Evolutionary conservation across 371 early-diverging fungal species (phyloP).

Genomic region (Dichotomocladium elegans): DNA sequence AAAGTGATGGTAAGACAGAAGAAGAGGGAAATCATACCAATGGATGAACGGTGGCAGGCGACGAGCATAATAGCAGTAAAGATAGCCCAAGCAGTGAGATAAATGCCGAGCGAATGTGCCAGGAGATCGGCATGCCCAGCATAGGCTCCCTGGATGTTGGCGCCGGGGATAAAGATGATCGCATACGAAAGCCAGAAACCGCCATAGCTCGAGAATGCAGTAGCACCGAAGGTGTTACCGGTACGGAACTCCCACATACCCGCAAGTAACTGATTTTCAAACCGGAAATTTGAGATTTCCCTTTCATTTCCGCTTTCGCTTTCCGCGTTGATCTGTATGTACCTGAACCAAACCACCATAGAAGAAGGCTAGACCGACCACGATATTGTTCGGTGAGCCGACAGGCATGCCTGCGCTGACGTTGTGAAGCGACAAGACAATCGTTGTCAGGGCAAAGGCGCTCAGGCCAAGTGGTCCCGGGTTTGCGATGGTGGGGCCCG

Average conservation of each 20-base stretch:
- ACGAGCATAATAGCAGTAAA: constrained; percentile 67
- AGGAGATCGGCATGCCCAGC: constrained; percentile 27
- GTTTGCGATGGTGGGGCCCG: constrained; percentile 46
- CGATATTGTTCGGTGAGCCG: constrained; percentile 55
- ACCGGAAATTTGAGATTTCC: background rate
- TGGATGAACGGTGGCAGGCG: constrained; percentile 62
- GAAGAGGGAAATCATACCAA: constrained; percentile 61
- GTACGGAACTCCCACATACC: constrained; percentile 84
- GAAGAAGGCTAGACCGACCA: constrained; percentile 70
- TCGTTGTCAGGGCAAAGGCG: constrained; percentile 76
- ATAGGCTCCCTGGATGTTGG: constrained; percentile 47
- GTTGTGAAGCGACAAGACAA: constrained; percentile 67
- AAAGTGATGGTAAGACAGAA: constrained; percentile 63
- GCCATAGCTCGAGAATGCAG: constrained; percentile 76
- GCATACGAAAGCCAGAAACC: constrained; percentile 79
- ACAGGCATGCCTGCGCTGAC: constrained; percentile 63
- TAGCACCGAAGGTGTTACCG: constrained; percentile 81
- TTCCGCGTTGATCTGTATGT: no score
- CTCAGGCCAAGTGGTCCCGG: constrained; percentile 77
- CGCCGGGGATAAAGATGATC: constrained; percentile 56
- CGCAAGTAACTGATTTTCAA: constrained; percentile 50
- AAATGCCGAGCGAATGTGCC: constrained; percentile 65
- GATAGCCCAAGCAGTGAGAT: constrained; percentile 66
- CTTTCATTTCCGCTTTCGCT: background rate
- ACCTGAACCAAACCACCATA: constrained; percentile 82